A percentile compares a stretch with the other conserved stretches of the same genome.
Conservation (phyloP, 1,284 basidiomycete species). For the Cystobasidium slooffiae region DNA sequence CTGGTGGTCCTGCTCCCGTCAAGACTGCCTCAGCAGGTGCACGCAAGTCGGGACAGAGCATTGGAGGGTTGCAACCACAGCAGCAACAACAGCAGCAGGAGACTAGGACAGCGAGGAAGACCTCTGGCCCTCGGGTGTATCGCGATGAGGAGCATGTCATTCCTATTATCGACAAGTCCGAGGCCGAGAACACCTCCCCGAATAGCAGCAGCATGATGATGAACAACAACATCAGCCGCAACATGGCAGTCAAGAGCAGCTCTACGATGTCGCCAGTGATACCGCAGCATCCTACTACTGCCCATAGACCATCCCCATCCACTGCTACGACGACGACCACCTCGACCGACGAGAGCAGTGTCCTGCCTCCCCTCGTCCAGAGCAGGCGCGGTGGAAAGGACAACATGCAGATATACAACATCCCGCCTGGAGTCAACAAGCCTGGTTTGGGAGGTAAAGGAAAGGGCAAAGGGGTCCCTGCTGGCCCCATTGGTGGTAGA, state of each 20-base stretch:
- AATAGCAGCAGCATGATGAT: background rate
- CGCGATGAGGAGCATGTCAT: background rate
- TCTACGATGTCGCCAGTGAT: background rate
- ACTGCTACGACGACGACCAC: background rate
- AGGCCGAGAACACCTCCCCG: background rate
- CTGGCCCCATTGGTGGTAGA: background rate
- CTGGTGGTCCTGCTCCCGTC: background rate
- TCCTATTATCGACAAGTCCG: background rate
- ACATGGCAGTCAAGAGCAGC: constrained; percentile 14
- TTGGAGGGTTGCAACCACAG: background rate
- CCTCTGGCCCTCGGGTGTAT: constrained; percentile 2
- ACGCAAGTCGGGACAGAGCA: constrained; percentile 17
- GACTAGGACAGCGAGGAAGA: constrained; percentile 8
- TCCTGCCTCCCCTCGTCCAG: constrained; percentile 7
- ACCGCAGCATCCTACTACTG: background rate
- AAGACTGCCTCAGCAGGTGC: constrained; percentile 12
- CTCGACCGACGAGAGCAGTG: background rate
- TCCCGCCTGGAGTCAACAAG: constrained; percentile 3
- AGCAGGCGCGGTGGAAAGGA: constrained; percentile 20
- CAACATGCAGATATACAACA: constrained; percentile 1
- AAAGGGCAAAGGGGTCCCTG: background rate
- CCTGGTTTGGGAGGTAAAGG: constrained; percentile 11
- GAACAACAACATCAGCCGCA: background rate
- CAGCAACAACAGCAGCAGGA: constrained; percentile 8
- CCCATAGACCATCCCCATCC: background rate